Evolutionary conservation across 78 protist genomes (phyloP).

Genomic region (Goniomonas avonlea): DNA sequence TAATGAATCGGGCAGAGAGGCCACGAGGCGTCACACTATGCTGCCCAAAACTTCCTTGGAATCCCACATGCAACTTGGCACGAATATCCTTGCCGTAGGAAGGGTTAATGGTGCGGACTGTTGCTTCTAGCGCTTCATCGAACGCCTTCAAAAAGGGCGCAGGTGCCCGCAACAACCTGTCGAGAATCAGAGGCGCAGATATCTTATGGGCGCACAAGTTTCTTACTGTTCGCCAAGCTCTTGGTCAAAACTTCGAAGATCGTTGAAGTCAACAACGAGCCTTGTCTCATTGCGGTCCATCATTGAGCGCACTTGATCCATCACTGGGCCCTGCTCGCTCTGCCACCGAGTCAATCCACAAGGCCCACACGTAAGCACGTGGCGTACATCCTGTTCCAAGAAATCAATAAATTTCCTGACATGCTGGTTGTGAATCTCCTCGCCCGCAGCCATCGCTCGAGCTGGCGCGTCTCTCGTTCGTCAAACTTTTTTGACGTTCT

Average conservation of each 20-base stretch:
- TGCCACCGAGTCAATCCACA: too few species aligned
- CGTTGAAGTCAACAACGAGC: background rate
- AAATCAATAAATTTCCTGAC: too few species aligned
- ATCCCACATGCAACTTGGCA: conserved; percentile 53
- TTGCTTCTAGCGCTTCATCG: background rate
- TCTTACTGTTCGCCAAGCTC: background rate
- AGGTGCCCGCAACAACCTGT: background rate
- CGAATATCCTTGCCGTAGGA: background rate
- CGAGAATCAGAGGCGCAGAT: too few species aligned
- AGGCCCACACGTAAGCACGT: too few species aligned
- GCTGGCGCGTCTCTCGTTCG: too few species aligned
- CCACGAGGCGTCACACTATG: conserved; percentile 84
- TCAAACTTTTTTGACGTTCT: too few species aligned
- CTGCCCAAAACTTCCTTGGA: conserved; percentile 84
- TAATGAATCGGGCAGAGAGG: conserved; percentile 61
- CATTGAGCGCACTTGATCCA: background rate
- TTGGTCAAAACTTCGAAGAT: background rate
- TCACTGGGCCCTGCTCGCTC: too few species aligned
- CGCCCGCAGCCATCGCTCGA: too few species aligned
- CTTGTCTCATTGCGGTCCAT: background rate
- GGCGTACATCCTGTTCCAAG: too few species aligned
- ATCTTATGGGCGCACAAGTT: too few species aligned
- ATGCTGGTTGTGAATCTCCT: too few species aligned
- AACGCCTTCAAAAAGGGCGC: background rate
- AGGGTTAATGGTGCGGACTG: background rate